Evolutionary conservation across 164 flowering plant species (phyloP).

Genomic region (Macadamia tetraphylla): DNA sequence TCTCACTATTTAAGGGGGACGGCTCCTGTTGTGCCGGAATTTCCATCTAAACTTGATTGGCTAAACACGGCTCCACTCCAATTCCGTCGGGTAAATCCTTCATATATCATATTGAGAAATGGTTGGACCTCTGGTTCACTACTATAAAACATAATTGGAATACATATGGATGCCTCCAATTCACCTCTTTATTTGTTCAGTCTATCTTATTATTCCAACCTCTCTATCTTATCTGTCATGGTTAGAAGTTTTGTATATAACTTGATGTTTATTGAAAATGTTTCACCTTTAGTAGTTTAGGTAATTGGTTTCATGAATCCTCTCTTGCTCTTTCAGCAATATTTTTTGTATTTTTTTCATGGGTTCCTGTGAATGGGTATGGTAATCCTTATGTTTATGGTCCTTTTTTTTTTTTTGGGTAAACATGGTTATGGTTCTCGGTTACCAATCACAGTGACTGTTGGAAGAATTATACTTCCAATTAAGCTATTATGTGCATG

Average conservation of each 20-base stretch:
- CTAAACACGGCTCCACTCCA: slow-evolving; percentile 84
- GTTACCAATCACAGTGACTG: no score
- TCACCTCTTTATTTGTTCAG: not conserved
- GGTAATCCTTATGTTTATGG: no score
- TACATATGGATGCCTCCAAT: not conserved
- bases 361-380: not conserved
- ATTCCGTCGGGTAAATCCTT: slow-evolving; percentile 53
- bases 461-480: no score
- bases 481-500: no score
- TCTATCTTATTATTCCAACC: not conserved
- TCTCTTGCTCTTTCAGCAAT: not conserved
- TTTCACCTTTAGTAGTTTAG: not conserved
- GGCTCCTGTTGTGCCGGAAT: slow-evolving; percentile 70
- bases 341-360: no score
- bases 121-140: not conserved
- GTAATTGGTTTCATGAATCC: not conserved
- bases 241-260: not conserved
- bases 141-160: not conserved
- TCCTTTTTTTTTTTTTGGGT: no score
- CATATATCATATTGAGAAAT: not conserved
- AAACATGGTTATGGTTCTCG: no score
- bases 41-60: slow-evolving; percentile 93
- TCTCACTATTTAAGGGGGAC: slow-evolving; percentile 41
- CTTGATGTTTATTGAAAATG: not conserved
- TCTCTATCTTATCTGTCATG: not conserved